Evolutionary conservation across 2,329 filamentous ascomycete species (phyloP).

Genomic region (Beauveria pseudobassiana): DNA sequence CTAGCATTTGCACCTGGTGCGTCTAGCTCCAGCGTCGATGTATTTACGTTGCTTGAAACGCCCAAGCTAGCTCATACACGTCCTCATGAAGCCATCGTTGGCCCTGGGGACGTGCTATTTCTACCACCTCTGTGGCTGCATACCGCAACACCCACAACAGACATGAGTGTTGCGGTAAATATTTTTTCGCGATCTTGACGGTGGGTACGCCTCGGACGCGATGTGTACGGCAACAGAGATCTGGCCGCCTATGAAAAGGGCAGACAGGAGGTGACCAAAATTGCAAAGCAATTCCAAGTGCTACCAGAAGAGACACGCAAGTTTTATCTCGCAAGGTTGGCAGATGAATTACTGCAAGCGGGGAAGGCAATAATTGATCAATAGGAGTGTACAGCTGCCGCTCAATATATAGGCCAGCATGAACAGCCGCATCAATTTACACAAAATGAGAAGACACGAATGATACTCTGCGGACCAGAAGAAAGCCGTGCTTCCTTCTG

Average conservation of each 20-base stretch:
- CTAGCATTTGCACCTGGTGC: constrained; percentile 68
- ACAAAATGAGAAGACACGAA: not conserved
- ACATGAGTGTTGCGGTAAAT: constrained; percentile 73
- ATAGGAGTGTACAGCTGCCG: not conserved
- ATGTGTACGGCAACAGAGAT: constrained; percentile 86
- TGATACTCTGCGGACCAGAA: not conserved
- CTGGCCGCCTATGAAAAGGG: constrained; percentile 78
- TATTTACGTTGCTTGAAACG: constrained; percentile 48
- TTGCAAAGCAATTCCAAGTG: constrained; percentile 55
- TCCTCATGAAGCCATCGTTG: constrained; percentile 59
- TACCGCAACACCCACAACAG: constrained; percentile 53
- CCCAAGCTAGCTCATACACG: constrained; percentile 40
- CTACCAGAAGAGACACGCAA: constrained; percentile 58
- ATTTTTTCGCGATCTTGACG: constrained; percentile 69
- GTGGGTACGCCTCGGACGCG: constrained; percentile 64
- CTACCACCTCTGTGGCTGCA: constrained; percentile 82
- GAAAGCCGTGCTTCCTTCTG: not conserved
- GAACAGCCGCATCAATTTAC: not conserved
- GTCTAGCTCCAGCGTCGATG: constrained; percentile 71
- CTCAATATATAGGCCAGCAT: no score
- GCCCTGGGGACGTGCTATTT: constrained; percentile 70
- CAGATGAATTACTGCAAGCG: constrained; percentile 49
- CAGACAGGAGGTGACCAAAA: constrained; percentile 61
- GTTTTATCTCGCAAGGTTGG: constrained; percentile 70
- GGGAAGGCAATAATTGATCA: constrained; percentile 13